Evolutionary conservation across 176 grass and related monocot genomes (phyloP), one percentile per base, ranked within the genome.

Genomic region (Coix lacrymajobi): DNA sequence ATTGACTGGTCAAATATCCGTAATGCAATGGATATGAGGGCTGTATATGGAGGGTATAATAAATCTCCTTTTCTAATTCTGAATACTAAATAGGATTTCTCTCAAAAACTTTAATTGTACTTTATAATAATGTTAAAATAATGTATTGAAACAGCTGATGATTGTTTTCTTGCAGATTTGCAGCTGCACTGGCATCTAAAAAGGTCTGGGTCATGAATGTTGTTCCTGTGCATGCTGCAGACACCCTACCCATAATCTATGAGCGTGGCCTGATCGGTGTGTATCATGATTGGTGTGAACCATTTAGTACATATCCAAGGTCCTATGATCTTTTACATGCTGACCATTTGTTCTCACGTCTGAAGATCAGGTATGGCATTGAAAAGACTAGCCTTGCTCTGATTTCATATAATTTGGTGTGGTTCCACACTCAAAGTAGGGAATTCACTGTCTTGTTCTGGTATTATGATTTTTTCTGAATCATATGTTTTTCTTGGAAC

Each of bases 181-280:
- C 96, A 57, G 91, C 92, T 39, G 90, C 92, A 41, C 51, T 98
- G 86, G 73, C 91, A 61, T 90, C 88, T 39, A 84, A 91, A 85
- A 98, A 91, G 26, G 89, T 98, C 9, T 98, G 96, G 96, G 92
- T 95, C 61, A 95, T 98, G 96, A 98, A 95, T 86, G 91, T 95
- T 40, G 92, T 98, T 72, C 92, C 89, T 62, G 91, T 85, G 17
- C 91, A 93, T 84, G 89, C 92, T 80, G 79, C 89, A 74, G 90
- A 98, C 83, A 93, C 92, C 68, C 77, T 98, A 70, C 92, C 92
- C 3, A 90, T 98, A 30, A 98, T 98, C 81, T 98, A 63, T 54
- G 96, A 95, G 85, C 86, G 91, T 4, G 96, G 96, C 24, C 83
- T 98, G 66, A 34, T 98, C 31, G 96, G 96, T 86, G 89, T 90